Percentiles rank a stretch among this genome's conserved stretches.
These are phyloP conservation scores for Prunella vulgaris DNA, from an alignment of 257 asterid species.

Conservation along the genomic window DNA sequence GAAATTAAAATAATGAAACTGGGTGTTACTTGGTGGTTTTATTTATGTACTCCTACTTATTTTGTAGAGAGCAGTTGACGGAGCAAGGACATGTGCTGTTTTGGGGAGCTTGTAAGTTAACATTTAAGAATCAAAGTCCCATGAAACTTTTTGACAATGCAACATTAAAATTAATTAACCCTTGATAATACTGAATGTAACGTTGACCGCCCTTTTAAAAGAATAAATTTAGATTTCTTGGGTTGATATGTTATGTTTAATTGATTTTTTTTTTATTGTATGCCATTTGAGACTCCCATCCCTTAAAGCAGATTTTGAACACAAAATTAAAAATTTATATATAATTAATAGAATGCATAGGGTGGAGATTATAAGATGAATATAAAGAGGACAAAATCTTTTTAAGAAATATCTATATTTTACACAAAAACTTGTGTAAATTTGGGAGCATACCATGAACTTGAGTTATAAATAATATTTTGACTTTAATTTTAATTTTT, in stretches of 20 bases:
- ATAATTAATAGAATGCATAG: too few relatives aligned
- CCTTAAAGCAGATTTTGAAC: too few relatives aligned
- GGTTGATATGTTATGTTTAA: neutral
- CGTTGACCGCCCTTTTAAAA: too few relatives aligned
- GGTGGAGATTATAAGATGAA: too few relatives aligned
- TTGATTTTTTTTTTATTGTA: neutral
- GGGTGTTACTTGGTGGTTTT: neutral
- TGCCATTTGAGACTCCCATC: neutral
- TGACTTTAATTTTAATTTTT: too few relatives aligned
- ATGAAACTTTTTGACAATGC: neutral
- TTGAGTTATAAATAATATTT: too few relatives aligned
- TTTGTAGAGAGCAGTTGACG: neutral
- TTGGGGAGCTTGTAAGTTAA: neutral
- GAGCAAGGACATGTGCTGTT: neutral
- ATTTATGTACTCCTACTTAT: neutral
- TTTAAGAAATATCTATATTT: too few relatives aligned
- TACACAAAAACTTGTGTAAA: too few relatives aligned
- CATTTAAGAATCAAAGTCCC: neutral
- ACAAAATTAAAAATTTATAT: too few relatives aligned
- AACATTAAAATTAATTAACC: neutral
- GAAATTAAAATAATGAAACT: too few relatives aligned
- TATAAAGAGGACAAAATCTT: too few relatives aligned
- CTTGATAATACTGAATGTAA: neutral
- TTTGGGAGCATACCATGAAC: too few relatives aligned
- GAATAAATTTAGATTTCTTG: neutral